Percentiles rank a stretch among this genome's conserved stretches.
Evolutionary conservation across 148 eudicot species (phyloP).

Genomic region (Cornus florida): DNA sequence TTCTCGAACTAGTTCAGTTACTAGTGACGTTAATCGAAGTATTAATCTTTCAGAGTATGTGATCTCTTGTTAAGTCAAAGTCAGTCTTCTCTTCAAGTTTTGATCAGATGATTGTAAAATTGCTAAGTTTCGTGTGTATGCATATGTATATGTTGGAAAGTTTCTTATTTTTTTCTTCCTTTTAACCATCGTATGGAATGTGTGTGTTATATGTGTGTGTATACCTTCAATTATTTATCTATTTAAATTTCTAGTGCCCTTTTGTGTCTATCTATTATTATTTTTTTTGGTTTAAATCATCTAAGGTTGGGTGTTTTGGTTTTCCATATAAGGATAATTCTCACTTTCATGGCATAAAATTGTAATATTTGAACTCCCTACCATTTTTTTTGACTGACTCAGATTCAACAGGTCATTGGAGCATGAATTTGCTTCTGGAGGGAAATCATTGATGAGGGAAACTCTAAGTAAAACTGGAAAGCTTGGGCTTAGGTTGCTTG

Average conservation of each 20-base stretch:
- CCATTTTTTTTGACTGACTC: slow-evolving; percentile 1
- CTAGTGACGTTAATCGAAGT: slow-evolving; percentile 82
- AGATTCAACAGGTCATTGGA: slow-evolving; percentile 53
- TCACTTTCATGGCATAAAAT: not conserved
- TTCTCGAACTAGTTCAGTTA: slow-evolving; percentile 82
- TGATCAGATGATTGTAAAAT: no score
- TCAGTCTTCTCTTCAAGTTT: not conserved
- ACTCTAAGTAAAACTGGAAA: slow-evolving; percentile 72
- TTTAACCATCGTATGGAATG: no score
- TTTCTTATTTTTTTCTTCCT: no score
- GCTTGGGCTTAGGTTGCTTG: slow-evolving; percentile 85
- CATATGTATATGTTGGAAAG: no score
- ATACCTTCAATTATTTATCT: no score
- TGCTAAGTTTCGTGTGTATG: no score
- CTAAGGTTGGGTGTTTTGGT: not conserved
- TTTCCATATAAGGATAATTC: not conserved
- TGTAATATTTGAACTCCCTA: not conserved
- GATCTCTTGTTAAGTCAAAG: slow-evolving; percentile 10
- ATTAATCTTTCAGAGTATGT: slow-evolving; percentile 84
- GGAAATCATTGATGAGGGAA: slow-evolving; percentile 60
- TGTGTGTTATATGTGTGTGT: no score
- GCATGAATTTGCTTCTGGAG: slow-evolving; percentile 51
- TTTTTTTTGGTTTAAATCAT: not conserved
- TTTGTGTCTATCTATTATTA: not conserved
- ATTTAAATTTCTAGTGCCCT: not conserved